A percentile compares a stretch with the other conserved stretches of the same genome.
Conservation (phyloP, 208 protist genomes). For the Baffinella frigidus region DNA sequence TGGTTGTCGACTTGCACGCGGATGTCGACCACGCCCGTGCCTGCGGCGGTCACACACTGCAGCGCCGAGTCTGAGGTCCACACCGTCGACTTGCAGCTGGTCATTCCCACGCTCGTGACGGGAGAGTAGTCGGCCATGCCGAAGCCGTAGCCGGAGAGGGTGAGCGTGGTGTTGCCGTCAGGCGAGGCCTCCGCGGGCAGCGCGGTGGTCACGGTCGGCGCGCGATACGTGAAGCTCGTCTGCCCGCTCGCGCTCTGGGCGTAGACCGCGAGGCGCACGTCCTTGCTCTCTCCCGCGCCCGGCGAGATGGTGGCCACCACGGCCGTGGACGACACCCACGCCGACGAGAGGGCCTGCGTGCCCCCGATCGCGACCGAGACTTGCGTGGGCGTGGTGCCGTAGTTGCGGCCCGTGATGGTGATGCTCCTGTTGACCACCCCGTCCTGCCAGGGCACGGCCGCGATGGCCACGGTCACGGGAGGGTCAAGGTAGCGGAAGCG, state of each 20-base stretch:
- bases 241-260: neutral
- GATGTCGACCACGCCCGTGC: neutral
- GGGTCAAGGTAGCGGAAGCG: too few species aligned
- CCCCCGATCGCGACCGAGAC: neutral
- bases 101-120: neutral
- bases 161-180: neutral
- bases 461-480: too few species aligned
- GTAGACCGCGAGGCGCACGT: neutral
- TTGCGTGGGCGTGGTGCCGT: neutral
- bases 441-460: neutral
- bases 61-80: constrained; percentile 12
- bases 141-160: neutral
- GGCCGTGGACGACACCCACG: neutral
- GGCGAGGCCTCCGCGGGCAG: neutral
- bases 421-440: neutral
- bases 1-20: too few species aligned
- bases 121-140: neutral
- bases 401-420: neutral
- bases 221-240: neutral
- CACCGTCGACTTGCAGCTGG: neutral
- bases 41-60: neutral
- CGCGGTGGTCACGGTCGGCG: neutral
- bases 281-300: neutral
- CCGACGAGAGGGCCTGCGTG: neutral
- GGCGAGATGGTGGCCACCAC: neutral